Base-by-base conservation (phyloP, 2,329 filamentous ascomycete genomes). In the Fusarium sp. region DNA sequence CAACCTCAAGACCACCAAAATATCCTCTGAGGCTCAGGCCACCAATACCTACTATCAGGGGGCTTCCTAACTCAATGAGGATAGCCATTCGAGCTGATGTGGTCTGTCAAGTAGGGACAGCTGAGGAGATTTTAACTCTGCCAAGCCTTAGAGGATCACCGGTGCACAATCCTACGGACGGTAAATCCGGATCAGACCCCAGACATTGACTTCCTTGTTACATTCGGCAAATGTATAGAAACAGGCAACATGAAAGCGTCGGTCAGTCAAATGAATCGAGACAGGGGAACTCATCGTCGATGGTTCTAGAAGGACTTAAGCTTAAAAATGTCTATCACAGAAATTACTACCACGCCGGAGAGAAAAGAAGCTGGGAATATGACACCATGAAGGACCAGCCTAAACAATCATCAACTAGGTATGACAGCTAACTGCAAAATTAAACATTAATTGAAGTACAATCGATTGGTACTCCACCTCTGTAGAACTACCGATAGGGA, bases 361-460 rank as follows among this genome's bases (percentile, higher is more conserved):
- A n/a, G 10, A 37, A 4, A 2, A n/a, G 18, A 37, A 5, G 10
- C 6, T n/a, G 18, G 18, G 10, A 7, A 37, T 7, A 12, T 4
- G 34, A 37, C 6, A 6, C 3, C 34, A n/a, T 2, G 9, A 11
- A n/a, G 10, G 34, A 37, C 18, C 10, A 11, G 18, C 20, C 20
- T 20, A 20, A 20, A 1, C 6, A 37, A n/a, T 7, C 6, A n/a
- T 0, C 18, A 37, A 3, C 29, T 30, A 30, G 3, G 16, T n/a
- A n/a, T 11, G 16, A n/a, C 3, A 6, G 7, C 16, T 6, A 37
- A 37, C 5, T 6, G 3, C 6, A n/a, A 3, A n/a, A 3, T 4
- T n/a, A n/a, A 10, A 37, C 3, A 37, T 37, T 12, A 7, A n/a
- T n/a, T 11, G 9, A 37, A 37, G 10, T 4, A 11, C 10, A n/a